Evolutionary conservation across 495 filamentous ascomycete species (phyloP).

Genomic region (Penicillium alfredii): DNA sequence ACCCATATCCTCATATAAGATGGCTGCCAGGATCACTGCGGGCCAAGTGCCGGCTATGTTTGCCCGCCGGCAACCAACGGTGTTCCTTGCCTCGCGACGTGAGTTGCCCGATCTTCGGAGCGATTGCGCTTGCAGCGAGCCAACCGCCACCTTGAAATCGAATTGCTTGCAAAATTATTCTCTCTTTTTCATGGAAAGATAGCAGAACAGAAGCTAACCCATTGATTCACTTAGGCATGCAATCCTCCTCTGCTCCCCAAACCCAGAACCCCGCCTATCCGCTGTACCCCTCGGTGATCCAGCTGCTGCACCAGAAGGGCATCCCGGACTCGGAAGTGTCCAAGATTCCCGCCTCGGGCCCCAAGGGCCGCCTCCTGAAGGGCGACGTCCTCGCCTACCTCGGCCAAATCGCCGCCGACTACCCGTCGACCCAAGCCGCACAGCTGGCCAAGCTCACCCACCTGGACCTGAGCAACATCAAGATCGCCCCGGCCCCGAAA

Average conservation of each 20-base stretch:
- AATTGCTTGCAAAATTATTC: neutral
- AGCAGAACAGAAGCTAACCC: slow-evolving; percentile 3
- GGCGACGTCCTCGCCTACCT: slow-evolving; percentile 92
- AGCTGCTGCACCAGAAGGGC: slow-evolving; percentile 71
- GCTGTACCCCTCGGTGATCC: slow-evolving; percentile 77
- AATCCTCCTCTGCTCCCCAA: slow-evolving; percentile 38
- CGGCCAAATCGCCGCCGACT: slow-evolving; percentile 62
- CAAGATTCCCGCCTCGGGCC: slow-evolving; percentile 81
- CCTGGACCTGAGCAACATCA: slow-evolving; percentile 92
- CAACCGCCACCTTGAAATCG: slow-evolving; percentile 6
- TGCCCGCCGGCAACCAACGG: slow-evolving; percentile 33
- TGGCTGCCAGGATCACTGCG: slow-evolving; percentile 34
- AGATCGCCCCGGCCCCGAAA: slow-evolving; percentile 59
- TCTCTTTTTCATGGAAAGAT: neutral
- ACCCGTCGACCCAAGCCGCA: slow-evolving; percentile 61
- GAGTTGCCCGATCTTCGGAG: slow-evolving; percentile 21
- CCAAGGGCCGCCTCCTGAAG: slow-evolving; percentile 85
- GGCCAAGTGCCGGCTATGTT: slow-evolving; percentile 36
- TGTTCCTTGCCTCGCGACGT: slow-evolving; percentile 33
- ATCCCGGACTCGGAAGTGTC: slow-evolving; percentile 63
- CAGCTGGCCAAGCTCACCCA: slow-evolving; percentile 69
- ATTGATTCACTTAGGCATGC: slow-evolving; percentile 19
- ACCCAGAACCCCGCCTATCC: slow-evolving; percentile 68
- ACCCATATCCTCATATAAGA: slow-evolving; percentile 19
- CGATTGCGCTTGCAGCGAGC: neutral